phyloP scores from a whole-genome alignment of 768 basidiomycete genomes.

The Suillus subaureus region DNA sequence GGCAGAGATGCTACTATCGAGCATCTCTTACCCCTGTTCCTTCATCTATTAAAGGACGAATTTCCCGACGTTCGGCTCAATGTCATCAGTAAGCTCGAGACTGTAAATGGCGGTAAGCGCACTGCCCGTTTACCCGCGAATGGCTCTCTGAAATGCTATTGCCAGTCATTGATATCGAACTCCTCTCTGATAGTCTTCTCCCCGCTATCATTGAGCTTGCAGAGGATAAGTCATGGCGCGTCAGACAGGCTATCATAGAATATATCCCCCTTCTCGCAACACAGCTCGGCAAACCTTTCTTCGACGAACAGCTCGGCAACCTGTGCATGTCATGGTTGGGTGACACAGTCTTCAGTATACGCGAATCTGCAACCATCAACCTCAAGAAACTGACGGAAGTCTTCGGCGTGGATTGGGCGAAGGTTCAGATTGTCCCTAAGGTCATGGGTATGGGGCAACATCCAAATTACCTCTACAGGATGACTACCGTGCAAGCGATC shows the following conservation, averaged over 20 bases:
- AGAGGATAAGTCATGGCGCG: constrained; percentile 99
- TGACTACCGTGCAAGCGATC: constrained; percentile 99
- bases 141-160: constrained; percentile 12
- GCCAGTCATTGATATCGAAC: constrained; percentile 95
- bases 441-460: constrained; percentile 97
- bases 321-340: constrained; percentile 99
- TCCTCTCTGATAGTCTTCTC: constrained; percentile 90
- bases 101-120: constrained; percentile 81
- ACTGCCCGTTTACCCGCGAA: constrained; percentile 2
- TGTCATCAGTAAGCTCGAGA: constrained; percentile 98
- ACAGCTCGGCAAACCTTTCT: constrained; percentile 96
- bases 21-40: constrained; percentile 93
- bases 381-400: constrained; percentile 97
- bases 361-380: constrained; percentile 97
- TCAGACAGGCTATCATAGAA: constrained; percentile 99
- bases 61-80: constrained; percentile 98
- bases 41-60: constrained; percentile 96
- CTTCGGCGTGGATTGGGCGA: constrained; percentile 98
- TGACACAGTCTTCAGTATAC: constrained; percentile 97
- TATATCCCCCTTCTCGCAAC: constrained; percentile 98
- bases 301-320: constrained; percentile 95
- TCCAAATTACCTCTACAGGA: constrained; percentile 95
- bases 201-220: constrained; percentile 98
- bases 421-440: constrained; percentile 91
- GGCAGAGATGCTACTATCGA: constrained; percentile 95